Base-by-base conservation (phyloP, 805 yeast genomes). In the Teunomyces funiuensis region DNA sequence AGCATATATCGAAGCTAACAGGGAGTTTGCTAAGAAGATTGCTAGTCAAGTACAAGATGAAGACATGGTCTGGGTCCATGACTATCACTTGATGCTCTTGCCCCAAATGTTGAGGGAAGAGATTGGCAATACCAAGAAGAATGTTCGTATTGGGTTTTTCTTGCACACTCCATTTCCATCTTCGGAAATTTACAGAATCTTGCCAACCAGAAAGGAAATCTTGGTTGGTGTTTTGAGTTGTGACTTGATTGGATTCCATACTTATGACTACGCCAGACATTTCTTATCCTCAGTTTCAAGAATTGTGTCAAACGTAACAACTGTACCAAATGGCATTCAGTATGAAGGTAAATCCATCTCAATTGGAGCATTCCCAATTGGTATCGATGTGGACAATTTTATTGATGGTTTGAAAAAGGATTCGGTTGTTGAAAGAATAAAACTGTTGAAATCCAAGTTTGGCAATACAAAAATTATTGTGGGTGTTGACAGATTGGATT, bases 321-420 rank as follows among this genome's bases (percentile, higher is more conserved):
- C 97, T 0, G 73, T 85, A 46, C 99, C 99, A 3, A 90, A 89
- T 49, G 96, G 97, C 14, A 86, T 93, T 14, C 83, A 84, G 47
- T 88, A 76, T 58, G 71, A 80, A 33, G 86, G 88, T 20, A 71
- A 91, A 39, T 79, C 80, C 45, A 91, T 93, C 34, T 79, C 80
- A 20, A 88, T 93, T 26, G 97, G 97, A 17, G 97, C 98, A 0
- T 91, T 90, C 76, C 99, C 99, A n/a, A 93, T 93, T 51, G 99
- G 99, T 43, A 93, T 93, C 45, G 99, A 93, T 58, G 96, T 89
- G 16, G 96, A 88, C 44, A 88, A 87, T 51, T 93, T 93, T 61
- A 68, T 84, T 11, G 85, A 82, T 16, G 98, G 96, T 0, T 64
- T 93, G 51, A 71, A 80, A 49, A 74, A 77, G 45, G 76, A 71